phyloP scores from a whole-genome alignment of 2,329 filamentous ascomycete genomes.

The Clonostachys chloroleuca region DNA sequence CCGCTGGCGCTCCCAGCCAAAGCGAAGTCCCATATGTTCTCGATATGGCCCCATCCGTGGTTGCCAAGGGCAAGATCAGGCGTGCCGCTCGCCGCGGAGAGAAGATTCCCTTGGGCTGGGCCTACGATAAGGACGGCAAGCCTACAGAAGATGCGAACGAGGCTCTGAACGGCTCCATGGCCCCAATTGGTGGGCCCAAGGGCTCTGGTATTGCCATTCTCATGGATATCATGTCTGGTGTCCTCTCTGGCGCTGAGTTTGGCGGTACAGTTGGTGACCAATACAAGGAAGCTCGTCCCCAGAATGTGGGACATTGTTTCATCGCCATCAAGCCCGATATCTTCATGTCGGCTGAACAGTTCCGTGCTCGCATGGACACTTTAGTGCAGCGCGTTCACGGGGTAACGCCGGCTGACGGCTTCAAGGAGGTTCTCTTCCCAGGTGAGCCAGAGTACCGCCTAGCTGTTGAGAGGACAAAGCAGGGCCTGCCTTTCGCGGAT shows the following conservation, averaged over 20 bases:
- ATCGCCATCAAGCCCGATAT: conserved; percentile 48
- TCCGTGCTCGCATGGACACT: conserved; percentile 30
- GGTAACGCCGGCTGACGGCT: too few species aligned
- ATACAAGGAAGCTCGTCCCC: conserved; percentile 47
- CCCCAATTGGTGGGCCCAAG: conserved; percentile 75
- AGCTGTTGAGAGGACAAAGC: background rate
- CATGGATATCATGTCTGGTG: conserved; percentile 78
- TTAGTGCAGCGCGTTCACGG: conserved; percentile 2
- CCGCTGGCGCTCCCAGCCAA: conserved; percentile 53
- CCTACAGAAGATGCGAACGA: conserved; percentile 59
- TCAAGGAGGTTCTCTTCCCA: too few species aligned
- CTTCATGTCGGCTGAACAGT: conserved; percentile 39
- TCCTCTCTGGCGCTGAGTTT: conserved; percentile 66
- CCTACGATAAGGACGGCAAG: conserved; percentile 61
- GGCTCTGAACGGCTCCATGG: conserved; percentile 67
- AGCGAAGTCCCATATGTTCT: conserved; percentile 41
- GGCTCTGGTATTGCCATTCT: conserved; percentile 67
- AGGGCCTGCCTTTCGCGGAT: background rate
- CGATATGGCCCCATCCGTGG: conserved; percentile 62
- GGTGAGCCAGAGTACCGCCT: too few species aligned
- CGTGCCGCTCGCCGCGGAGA: conserved; percentile 57
- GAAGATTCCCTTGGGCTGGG: conserved; percentile 62
- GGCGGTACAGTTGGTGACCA: conserved; percentile 56
- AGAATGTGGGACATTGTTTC: conserved; percentile 52
- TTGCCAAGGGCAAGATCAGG: conserved; percentile 59